A percentile compares a stretch with the other conserved stretches of the same genome.
Evolutionary conservation across 495 filamentous ascomycete species (phyloP).

Genomic region (Podospora pseudoanserina): DNA sequence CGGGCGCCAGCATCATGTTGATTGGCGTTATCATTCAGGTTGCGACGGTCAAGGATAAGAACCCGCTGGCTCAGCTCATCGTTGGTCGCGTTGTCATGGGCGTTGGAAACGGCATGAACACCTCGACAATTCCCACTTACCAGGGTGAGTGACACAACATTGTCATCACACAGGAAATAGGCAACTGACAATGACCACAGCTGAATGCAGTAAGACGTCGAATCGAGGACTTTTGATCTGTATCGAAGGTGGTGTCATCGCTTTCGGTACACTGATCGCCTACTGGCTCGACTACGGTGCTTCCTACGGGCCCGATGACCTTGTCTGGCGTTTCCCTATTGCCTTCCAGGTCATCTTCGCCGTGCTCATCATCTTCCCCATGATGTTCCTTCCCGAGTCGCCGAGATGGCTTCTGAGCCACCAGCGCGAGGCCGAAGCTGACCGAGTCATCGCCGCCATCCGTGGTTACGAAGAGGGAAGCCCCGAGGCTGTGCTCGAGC

Average conservation of each 20-base stretch:
- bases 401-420: constrained; percentile 71
- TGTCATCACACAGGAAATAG: background rate
- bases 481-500: constrained; percentile 53
- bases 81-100: constrained; percentile 71
- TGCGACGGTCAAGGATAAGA: constrained; percentile 43
- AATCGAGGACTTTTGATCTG: constrained; percentile 81
- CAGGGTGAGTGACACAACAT: constrained; percentile 53
- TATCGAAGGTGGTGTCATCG: constrained; percentile 76
- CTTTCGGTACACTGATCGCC: constrained; percentile 71
- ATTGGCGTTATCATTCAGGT: constrained; percentile 69
- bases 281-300: constrained; percentile 84
- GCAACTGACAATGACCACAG: constrained; percentile 13
- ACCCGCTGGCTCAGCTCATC: constrained; percentile 63
- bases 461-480: constrained; percentile 56
- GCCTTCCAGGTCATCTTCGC: constrained; percentile 78
- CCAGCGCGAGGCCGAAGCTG: constrained; percentile 64
- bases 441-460: constrained; percentile 66
- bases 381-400: constrained; percentile 69
- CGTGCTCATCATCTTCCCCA: constrained; percentile 59
- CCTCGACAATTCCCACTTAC: constrained; percentile 74
- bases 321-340: constrained; percentile 79
- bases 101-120: constrained; percentile 75
- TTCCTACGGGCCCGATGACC: constrained; percentile 59
- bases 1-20: constrained; percentile 68
- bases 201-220: constrained; percentile 66